Percentiles rank a stretch among this genome's conserved stretches.
Evolutionary conservation across 495 filamentous ascomycete genomes (phyloP).

Genomic region (Trypethelium eluteriae): DNA sequence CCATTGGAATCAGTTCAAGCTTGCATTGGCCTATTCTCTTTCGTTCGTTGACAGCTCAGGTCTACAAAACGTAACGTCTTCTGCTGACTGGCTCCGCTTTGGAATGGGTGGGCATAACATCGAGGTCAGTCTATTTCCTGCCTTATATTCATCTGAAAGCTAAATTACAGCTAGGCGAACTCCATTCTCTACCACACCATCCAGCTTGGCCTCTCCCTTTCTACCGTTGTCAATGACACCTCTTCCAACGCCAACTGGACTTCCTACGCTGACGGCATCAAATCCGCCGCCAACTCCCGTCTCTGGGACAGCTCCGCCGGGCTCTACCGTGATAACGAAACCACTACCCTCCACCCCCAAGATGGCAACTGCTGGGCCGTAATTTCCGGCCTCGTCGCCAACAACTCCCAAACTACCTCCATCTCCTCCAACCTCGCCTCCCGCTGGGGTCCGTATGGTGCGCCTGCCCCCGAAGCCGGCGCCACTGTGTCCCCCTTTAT

Average conservation of each 20-base stretch:
- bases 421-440: slow-evolving; percentile 43
- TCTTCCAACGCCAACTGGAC: slow-evolving; percentile 20
- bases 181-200: slow-evolving; percentile 33
- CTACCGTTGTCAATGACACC: slow-evolving; percentile 30
- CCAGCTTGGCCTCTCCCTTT: slow-evolving; percentile 33
- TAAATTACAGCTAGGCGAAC: slow-evolving; percentile 22
- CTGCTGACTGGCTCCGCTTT: slow-evolving; percentile 37
- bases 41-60: slow-evolving; percentile 33
- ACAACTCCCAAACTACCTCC: slow-evolving; percentile 20
- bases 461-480: slow-evolving; percentile 50
- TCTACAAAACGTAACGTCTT: slow-evolving; percentile 28
- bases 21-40: slow-evolving; percentile 27
- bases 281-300: slow-evolving; percentile 27
- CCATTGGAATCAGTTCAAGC: slow-evolving; percentile 27
- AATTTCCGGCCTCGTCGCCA: slow-evolving; percentile 30
- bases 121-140: slow-evolving; percentile 30
- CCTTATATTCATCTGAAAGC: background rate
- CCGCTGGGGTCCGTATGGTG: slow-evolving; percentile 53
- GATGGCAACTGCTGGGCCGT: slow-evolving; percentile 46
- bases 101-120: slow-evolving; percentile 47
- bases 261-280: slow-evolving; percentile 22
- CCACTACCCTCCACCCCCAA: slow-evolving; percentile 38
- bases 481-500: slow-evolving; percentile 56
- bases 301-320: slow-evolving; percentile 29
- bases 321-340: slow-evolving; percentile 33